A percentile compares a stretch with the other conserved stretches of the same genome.
Evolutionary conservation across 2,329 filamentous ascomycete species (phyloP).

Genomic region (Furcasterigmium sp.): DNA sequence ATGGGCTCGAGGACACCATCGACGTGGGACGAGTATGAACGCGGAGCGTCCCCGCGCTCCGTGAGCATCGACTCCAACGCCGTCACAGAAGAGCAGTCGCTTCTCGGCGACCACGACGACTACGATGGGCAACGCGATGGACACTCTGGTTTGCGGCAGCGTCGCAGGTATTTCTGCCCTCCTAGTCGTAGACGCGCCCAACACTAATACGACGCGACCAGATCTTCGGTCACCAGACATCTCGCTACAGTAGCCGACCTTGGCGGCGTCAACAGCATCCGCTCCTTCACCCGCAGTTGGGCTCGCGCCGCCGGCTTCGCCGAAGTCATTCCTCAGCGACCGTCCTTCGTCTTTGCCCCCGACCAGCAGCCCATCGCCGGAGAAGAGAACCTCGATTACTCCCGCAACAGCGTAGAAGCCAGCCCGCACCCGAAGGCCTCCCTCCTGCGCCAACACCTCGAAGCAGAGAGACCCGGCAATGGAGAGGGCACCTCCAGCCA

Average conservation of each 20-base stretch:
- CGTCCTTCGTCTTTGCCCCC: conserved; percentile 64
- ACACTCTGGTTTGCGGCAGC: not conserved
- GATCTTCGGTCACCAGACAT: conserved; percentile 54
- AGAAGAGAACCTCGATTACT: conserved; percentile 31
- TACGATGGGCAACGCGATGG: conserved; percentile 16
- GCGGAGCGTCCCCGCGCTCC: conserved; percentile 31
- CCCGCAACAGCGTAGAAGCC: conserved; percentile 33
- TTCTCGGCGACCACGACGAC: conserved; percentile 34
- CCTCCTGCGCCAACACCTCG: conserved; percentile 48
- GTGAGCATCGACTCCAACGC: conserved; percentile 37
- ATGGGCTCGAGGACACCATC: conserved; percentile 28
- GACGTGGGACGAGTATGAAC: conserved; percentile 42
- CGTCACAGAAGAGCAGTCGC: conserved; percentile 38
- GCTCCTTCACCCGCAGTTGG: conserved; percentile 90
- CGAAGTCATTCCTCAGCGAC: conserved; percentile 77
- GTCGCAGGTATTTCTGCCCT: conserved; percentile 20
- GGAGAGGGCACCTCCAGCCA: conserved; percentile 10
- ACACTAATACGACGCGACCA: conserved; percentile 23
- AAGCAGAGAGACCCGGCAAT: conserved; percentile 19
- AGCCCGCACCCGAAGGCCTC: conserved; percentile 28
- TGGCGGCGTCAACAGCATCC: conserved; percentile 88
- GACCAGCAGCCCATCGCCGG: conserved; percentile 43
- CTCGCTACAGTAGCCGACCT: conserved; percentile 60
- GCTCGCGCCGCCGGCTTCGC: conserved; percentile 83
- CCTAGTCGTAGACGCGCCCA: too few species aligned